A percentile compares a stretch with the other conserved stretches of the same genome.
These are phyloP conservation scores for Gossypium raimondii DNA, from an alignment of 345 rosid species.

Conservation along the genomic window DNA sequence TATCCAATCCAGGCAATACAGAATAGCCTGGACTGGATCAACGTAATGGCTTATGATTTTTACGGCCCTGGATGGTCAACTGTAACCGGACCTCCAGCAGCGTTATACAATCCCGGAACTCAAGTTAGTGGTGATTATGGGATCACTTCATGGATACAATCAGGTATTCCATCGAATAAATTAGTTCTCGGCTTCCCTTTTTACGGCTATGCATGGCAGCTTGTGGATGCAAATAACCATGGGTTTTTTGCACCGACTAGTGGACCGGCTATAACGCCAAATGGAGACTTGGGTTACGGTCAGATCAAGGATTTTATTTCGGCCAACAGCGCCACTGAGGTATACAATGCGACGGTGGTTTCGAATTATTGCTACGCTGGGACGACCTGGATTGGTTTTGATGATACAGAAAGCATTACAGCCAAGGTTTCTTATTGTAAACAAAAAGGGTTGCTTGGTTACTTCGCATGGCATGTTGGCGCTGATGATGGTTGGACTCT, in stretches of 20 bases:
- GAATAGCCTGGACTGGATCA: conserved; percentile 54
- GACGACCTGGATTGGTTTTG: conserved; percentile 42
- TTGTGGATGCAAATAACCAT: conserved; percentile 36
- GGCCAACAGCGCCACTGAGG: conserved; percentile 26
- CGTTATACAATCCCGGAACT: conserved; percentile 49
- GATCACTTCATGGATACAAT: conserved; percentile 42
- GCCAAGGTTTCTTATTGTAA: conserved; percentile 49
- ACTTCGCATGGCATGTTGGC: conserved; percentile 69
- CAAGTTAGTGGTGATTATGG: conserved; percentile 54
- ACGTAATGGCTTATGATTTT: conserved; percentile 59
- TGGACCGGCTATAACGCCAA: conserved; percentile 28
- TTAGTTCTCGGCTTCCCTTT: conserved; percentile 64
- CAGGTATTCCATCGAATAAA: conserved; percentile 41
- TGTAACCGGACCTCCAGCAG: conserved; percentile 56
- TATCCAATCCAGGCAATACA: conserved; percentile 41
- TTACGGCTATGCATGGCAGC: conserved; percentile 58
- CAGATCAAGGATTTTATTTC: conserved; percentile 32
- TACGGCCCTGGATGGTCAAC: conserved; percentile 45
- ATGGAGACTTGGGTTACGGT: conserved; percentile 32
- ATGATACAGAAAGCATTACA: conserved; percentile 36
- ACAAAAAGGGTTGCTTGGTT: conserved; percentile 53
- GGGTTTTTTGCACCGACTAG: conserved; percentile 50
- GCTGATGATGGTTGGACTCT: conserved; percentile 48
- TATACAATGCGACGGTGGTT: conserved; percentile 32
- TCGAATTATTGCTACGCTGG: conserved; percentile 40